These are phyloP conservation scores for Ustilago curta DNA, from an alignment of 1,284 basidiomycete species.

Conservation along the genomic window DNA sequence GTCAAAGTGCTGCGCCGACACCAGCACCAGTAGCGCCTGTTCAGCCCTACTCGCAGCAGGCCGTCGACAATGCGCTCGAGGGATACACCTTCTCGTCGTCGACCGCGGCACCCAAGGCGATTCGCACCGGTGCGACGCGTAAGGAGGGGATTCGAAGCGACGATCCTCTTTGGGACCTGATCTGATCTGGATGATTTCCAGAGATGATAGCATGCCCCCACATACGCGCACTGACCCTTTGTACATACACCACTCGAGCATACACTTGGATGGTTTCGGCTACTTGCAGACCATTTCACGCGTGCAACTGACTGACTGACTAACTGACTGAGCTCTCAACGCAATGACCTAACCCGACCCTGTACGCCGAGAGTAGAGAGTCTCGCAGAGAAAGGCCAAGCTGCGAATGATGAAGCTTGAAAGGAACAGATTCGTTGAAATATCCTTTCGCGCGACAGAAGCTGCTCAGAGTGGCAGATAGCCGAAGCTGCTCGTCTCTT, in stretches of 20 bases:
- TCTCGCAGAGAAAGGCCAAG: no score
- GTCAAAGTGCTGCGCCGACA: slow-evolving; percentile 18
- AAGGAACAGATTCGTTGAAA: no score
- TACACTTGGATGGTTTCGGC: neutral
- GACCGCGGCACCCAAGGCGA: slow-evolving; percentile 19
- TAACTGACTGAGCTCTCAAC: neutral
- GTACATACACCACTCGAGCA: slow-evolving; percentile 12
- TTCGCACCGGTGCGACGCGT: slow-evolving; percentile 24
- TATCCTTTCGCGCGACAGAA: no score
- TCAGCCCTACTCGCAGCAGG: slow-evolving; percentile 33
- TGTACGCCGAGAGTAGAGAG: no score
- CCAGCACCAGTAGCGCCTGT: slow-evolving; percentile 8
- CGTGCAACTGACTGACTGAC: neutral
- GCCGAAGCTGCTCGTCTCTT: no score
- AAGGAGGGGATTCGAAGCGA: slow-evolving; percentile 49
- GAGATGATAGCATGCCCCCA: neutral
- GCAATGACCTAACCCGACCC: no score
- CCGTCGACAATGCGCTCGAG: slow-evolving; percentile 31
- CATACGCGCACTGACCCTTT: slow-evolving; percentile 6
- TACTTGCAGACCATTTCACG: neutral
- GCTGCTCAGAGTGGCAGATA: no score
- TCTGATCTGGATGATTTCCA: slow-evolving; percentile 11
- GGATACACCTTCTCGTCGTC: slow-evolving; percentile 26
- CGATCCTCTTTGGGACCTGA: slow-evolving; percentile 50
- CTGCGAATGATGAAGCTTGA: no score